These are phyloP conservation scores for Ceratocystis diversiconidia DNA, from an alignment of 2,329 filamentous ascomycete genomes.

Conservation along the genomic window DNA sequence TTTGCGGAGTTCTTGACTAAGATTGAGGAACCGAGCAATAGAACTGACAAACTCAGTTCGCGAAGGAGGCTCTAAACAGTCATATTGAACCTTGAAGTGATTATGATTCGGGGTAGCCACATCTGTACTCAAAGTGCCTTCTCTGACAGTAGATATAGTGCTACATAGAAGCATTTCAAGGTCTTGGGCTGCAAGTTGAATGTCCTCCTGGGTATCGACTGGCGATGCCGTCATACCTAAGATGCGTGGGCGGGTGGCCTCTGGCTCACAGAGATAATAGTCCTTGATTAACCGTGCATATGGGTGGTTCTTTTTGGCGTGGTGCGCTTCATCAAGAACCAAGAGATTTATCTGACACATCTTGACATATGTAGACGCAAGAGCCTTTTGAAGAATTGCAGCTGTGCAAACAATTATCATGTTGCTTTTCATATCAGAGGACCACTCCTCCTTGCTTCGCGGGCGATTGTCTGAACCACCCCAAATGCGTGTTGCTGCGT, in stretches of 20 bases:
- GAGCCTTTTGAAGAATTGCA: constrained; percentile 65
- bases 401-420: constrained; percentile 89
- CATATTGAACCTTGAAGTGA: constrained; percentile 35
- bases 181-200: constrained; percentile 53
- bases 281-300: constrained; percentile 86
- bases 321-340: constrained; percentile 92
- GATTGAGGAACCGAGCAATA: constrained; percentile 34
- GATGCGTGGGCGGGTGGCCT: constrained; percentile 50
- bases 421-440: constrained; percentile 42
- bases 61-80: constrained; percentile 33
- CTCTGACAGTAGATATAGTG: constrained; percentile 60
- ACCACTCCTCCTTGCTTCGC: constrained; percentile 35
- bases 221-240: constrained; percentile 97
- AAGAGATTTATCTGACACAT: constrained; percentile 80
- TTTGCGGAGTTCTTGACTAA: constrained; percentile 35
- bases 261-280: constrained; percentile 48
- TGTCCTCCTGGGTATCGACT: constrained; percentile 66
- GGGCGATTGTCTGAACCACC: constrained; percentile 46
- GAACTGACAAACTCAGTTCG: constrained; percentile 50
- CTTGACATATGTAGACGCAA: constrained; percentile 62
- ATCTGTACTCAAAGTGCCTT: constrained; percentile 25
- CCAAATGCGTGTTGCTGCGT: constrained; percentile 58
- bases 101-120: constrained; percentile 29
- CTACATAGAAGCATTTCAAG: constrained; percentile 67
- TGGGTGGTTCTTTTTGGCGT: constrained; percentile 84